phyloP scores from a whole-genome alignment of 306 rosid genomes.

The Styphnolobium japonicum region DNA sequence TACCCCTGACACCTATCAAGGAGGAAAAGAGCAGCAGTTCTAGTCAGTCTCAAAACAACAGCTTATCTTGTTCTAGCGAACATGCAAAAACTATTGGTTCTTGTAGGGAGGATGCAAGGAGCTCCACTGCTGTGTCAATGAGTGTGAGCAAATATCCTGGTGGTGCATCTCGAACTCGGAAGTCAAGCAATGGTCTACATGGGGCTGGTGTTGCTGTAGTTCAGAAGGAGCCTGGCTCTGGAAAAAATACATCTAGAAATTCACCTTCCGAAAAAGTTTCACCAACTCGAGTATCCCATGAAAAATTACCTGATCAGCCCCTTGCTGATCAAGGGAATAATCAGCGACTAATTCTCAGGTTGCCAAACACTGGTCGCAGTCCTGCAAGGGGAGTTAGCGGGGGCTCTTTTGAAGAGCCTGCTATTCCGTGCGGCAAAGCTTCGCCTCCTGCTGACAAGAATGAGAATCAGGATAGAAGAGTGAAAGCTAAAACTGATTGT shows the following conservation, averaged over 20 bases:
- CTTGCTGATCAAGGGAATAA: constrained; percentile 47
- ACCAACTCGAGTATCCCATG: constrained; percentile 41
- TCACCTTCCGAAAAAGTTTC: constrained; percentile 51
- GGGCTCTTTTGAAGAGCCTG: constrained; percentile 64
- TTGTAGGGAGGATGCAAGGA: constrained; percentile 77
- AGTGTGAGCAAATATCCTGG: constrained; percentile 47
- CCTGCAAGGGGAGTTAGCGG: constrained; percentile 63
- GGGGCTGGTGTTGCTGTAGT: constrained; percentile 50
- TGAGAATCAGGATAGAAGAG: constrained; percentile 50
- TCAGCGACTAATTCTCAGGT: constrained; percentile 63
- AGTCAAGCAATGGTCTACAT: constrained; percentile 64
- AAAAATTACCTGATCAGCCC: constrained; percentile 59
- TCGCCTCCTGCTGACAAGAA: constrained; percentile 70
- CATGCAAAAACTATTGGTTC: constrained; percentile 60
- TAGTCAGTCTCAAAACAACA: constrained; percentile 87
- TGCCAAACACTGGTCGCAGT: constrained; percentile 68
- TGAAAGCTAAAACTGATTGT: constrained; percentile 53
- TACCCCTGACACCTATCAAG: constrained; percentile 54
- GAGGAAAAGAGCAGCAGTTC: constrained; percentile 91
- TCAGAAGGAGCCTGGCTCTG: constrained; percentile 54
- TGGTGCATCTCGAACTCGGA: constrained; percentile 59
- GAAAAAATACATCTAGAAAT: constrained; percentile 39
- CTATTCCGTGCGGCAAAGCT: constrained; percentile 43
- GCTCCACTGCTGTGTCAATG: constrained; percentile 75
- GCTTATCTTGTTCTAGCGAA: constrained; percentile 82